Conservation (phyloP, 2,329 filamentous ascomycete genomes). For the Alternaria incomplexa region DNA sequence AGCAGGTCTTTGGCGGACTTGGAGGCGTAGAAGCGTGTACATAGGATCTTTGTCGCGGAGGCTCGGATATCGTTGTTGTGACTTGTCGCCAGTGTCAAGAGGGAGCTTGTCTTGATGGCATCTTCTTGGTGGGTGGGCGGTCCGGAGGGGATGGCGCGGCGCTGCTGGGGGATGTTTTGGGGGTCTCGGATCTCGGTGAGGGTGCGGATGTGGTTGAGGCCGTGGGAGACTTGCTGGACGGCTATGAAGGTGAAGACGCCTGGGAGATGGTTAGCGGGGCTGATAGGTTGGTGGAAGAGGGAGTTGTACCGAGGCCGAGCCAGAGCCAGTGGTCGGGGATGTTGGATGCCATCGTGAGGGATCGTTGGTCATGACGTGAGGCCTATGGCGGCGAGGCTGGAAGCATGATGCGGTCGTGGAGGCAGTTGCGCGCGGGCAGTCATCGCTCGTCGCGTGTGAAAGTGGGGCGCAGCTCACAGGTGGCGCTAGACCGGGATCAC, state of each 20-base stretch:
- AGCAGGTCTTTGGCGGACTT: slow-evolving; percentile 23
- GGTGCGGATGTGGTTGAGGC: slow-evolving; percentile 66
- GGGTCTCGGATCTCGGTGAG: slow-evolving; percentile 71
- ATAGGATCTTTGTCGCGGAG: slow-evolving; percentile 47
- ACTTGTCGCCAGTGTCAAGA: slow-evolving; percentile 49
- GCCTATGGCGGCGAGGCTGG: neutral
- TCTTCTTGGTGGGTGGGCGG: slow-evolving; percentile 71
- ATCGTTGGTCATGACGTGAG: slow-evolving; percentile 17
- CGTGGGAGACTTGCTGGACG: slow-evolving; percentile 62
- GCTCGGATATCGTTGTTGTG: slow-evolving; percentile 54
- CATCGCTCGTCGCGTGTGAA: slow-evolving; percentile 20
- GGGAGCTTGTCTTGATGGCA: slow-evolving; percentile 51
- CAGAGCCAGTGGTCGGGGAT: slow-evolving; percentile 56
- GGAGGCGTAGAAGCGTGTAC: slow-evolving; percentile 41
- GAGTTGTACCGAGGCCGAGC: slow-evolving; percentile 51
- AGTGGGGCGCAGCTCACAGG: slow-evolving; percentile 8
- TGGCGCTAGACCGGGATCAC: slow-evolving; percentile 12
- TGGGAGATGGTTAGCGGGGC: slow-evolving; percentile 44
- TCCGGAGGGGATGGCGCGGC: slow-evolving; percentile 50
- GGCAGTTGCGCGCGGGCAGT: slow-evolving; percentile 14
- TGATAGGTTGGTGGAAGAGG: slow-evolving; percentile 50
- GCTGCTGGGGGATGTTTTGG: slow-evolving; percentile 57
- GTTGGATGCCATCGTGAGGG: slow-evolving; percentile 39
- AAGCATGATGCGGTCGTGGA: slow-evolving; percentile 3
- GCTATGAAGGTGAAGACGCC: slow-evolving; percentile 65